Evolutionary conservation across 2,329 filamentous ascomycete species (phyloP), one percentile per base, ranked within the genome.

Genomic region (Camillea tinctor): DNA sequence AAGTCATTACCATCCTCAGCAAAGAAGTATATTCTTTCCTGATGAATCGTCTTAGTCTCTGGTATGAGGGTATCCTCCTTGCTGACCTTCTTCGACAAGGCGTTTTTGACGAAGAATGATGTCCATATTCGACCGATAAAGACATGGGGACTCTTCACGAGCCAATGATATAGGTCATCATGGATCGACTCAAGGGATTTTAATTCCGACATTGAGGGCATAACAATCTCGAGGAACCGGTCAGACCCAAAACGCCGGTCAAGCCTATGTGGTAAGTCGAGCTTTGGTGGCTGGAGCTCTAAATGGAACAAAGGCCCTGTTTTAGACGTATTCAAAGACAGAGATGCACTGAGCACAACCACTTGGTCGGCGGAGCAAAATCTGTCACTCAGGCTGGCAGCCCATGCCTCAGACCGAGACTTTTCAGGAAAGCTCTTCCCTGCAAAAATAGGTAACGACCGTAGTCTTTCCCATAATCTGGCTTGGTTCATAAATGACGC

Each of bases 171-270:
- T 15, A 79, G 73, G 24, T 81, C 68, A 0, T 74, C 64, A 0
- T 76, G 64, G 1, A 71, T 63, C 0, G 73, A 72, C 21, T 64
- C 64, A 13, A 69, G 30, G 0, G 67, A 62, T 0, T 72, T 71
- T 2, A 75, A 67, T 1, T 77, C 66, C 17, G 72, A 54, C 0
- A 62, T 54, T 0, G 66, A 71, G 0, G 85, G 84, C 4, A 87
- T 74, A 4, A 79, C 69, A 0, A 88, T 59, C 56, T 88, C 83
- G 1, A 88, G 61, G 52, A 87, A 87, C 0, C 86, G 78, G 63
- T 88, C 85, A 0, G 79, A 72, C 0, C 86, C 85, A 63, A 86
- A 87, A 4, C 80, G 80, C 13, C 86, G 79, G 20, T 75, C 74
- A 0, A 88, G 70, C 1, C 86, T 81, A 68, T 85, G 79, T 0